phyloP scores from a whole-genome alignment of 2,329 filamentous ascomycete species.

The Fusarium denticulatum region DNA sequence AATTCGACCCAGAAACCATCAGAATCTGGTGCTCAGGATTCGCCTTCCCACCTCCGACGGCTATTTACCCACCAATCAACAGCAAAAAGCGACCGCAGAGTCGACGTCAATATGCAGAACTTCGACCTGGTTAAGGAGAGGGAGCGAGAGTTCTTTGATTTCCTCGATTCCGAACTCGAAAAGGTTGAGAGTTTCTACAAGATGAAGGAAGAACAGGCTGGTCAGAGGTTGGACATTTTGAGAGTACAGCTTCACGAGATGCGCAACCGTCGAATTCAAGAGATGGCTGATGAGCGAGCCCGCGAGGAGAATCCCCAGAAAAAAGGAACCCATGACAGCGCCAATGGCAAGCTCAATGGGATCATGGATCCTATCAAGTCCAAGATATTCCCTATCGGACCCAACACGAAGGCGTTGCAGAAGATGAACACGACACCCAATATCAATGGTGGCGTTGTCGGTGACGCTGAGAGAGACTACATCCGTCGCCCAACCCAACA shows the following conservation, averaged over 20 bases:
- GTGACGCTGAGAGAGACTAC: constrained; percentile 59
- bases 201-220: constrained; percentile 86
- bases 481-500: constrained; percentile 57
- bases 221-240: constrained; percentile 73
- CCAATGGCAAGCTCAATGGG: constrained; percentile 44
- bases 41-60: constrained; percentile 48
- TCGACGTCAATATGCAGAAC: constrained; percentile 56
- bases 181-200: constrained; percentile 94
- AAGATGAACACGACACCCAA: constrained; percentile 63
- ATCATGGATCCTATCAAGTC: constrained; percentile 66
- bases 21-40: constrained; percentile 29
- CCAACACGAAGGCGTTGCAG: constrained; percentile 69
- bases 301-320: constrained; percentile 43
- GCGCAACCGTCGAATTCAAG: constrained; percentile 82
- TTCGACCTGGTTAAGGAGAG: constrained; percentile 73
- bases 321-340: constrained; percentile 31
- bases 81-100: constrained; percentile 43
- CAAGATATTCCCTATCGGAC: constrained; percentile 65
- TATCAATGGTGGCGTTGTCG: constrained; percentile 44
- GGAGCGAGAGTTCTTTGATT: constrained; percentile 87
- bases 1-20: constrained; percentile 32
- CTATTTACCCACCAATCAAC: constrained; percentile 49
- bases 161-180: constrained; percentile 83
- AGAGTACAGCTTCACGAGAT: constrained; percentile 92
- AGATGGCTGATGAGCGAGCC: constrained; percentile 63